A percentile compares a stretch with the other conserved stretches of the same genome.
Evolutionary conservation across 495 filamentous ascomycete species (phyloP).

Genomic region (Mytilinidion resinicola): DNA sequence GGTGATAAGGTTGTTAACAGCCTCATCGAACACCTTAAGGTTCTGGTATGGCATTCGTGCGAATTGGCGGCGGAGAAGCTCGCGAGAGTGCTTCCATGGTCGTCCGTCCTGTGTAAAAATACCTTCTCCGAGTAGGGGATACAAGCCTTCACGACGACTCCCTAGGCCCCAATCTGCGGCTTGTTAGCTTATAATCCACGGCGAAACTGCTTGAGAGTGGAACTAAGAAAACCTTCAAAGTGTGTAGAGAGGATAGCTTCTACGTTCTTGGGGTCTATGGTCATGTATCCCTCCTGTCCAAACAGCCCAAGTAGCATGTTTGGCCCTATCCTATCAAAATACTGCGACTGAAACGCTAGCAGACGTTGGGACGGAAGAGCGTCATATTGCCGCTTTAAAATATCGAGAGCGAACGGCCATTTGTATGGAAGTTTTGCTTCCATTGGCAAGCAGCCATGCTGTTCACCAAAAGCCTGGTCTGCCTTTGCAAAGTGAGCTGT

Average conservation of each 20-base stretch:
- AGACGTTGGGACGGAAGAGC: slow-evolving; percentile 16
- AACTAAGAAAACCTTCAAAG: slow-evolving; percentile 33
- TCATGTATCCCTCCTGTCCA: slow-evolving; percentile 21
- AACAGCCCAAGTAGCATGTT: slow-evolving; percentile 15
- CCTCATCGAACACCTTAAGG: slow-evolving; percentile 26
- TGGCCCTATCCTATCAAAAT: not conserved
- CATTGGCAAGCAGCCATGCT: slow-evolving; percentile 28
- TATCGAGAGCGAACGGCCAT: slow-evolving; percentile 35
- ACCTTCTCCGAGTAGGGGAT: slow-evolving; percentile 45
- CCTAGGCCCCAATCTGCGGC: slow-evolving; percentile 30
- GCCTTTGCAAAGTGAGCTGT: slow-evolving; percentile 13
- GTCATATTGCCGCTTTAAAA: slow-evolving; percentile 30
- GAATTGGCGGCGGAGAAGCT: slow-evolving; percentile 53
- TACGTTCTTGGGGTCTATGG: slow-evolving; percentile 40
- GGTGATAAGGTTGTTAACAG: slow-evolving; percentile 43
- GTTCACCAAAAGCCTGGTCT: slow-evolving; percentile 22
- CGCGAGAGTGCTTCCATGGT: slow-evolving; percentile 49
- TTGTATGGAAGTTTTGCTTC: slow-evolving; percentile 25
- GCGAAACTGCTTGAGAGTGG: too few relatives aligned
- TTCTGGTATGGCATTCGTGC: slow-evolving; percentile 39
- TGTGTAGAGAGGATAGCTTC: slow-evolving; percentile 38
- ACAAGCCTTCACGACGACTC: slow-evolving; percentile 30
- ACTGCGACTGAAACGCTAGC: not conserved
- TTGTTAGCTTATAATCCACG: not conserved
- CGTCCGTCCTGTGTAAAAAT: slow-evolving; percentile 52